These are phyloP conservation scores for Hydrangea macrophylla DNA, from an alignment of 148 eudicot species.

Conservation along the genomic window DNA sequence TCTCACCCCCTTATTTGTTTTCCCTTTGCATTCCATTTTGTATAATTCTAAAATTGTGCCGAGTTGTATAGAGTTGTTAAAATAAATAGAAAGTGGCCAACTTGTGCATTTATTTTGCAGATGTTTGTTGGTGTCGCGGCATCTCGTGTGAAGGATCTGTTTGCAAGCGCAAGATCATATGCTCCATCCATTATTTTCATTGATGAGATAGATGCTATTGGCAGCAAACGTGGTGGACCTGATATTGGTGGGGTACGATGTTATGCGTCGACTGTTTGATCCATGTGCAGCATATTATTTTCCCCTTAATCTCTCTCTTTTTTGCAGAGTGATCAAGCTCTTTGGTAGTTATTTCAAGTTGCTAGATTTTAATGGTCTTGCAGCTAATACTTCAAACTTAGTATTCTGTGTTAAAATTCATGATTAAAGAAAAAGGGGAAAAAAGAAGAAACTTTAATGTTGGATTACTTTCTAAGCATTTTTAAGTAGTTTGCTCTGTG, in stretches of 20 bases:
- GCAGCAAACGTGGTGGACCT: constrained; percentile 97
- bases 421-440: too few species aligned
- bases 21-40: too few species aligned
- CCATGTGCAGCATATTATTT: constrained; percentile 2
- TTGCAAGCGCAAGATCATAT: constrained; percentile 76
- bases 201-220: constrained; percentile 98
- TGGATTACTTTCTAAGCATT: too few species aligned
- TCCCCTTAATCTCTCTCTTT: background rate
- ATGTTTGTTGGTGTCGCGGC: constrained; percentile 99
- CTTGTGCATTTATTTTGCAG: constrained; percentile 20
- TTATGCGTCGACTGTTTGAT: background rate
- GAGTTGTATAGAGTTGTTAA: background rate
- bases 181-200: constrained; percentile 94
- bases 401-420: background rate
- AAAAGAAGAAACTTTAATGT: too few species aligned
- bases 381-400: background rate
- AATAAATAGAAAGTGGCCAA: background rate
- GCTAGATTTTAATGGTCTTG: background rate
- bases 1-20: too few species aligned
- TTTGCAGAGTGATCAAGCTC: background rate
- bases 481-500: too few species aligned
- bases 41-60: background rate
- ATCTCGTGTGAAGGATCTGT: constrained; percentile 90
- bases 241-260: constrained; percentile 82
- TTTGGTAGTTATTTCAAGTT: background rate